Evolutionary conservation across 257 asterid genomes (phyloP).

Genomic region (Eucommia ulmoides): DNA sequence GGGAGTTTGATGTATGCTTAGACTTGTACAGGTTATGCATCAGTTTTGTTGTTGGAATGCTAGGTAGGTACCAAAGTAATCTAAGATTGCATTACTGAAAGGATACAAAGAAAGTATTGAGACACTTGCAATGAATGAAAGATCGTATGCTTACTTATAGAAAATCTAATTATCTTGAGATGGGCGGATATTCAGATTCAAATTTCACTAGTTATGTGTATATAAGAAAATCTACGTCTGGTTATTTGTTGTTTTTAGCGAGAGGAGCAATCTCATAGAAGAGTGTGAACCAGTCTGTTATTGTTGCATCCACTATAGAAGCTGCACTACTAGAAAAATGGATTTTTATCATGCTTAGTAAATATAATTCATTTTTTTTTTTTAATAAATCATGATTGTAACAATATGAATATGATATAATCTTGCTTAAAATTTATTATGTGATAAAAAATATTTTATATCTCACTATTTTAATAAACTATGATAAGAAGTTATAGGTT

Average conservation of each 20-base stretch:
- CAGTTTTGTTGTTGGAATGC: neutral
- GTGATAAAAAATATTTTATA: too few relatives aligned
- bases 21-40: neutral
- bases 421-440: too few relatives aligned
- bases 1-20: neutral
- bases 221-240: neutral
- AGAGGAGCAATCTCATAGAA: neutral
- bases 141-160: neutral
- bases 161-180: neutral
- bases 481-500: too few relatives aligned
- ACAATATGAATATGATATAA: too few relatives aligned
- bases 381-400: too few relatives aligned
- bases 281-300: neutral
- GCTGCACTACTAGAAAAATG: neutral
- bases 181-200: neutral
- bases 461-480: too few relatives aligned
- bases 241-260: neutral
- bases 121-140: too few relatives aligned
- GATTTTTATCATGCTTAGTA: too few relatives aligned
- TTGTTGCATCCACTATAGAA: neutral
- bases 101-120: neutral
- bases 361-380: too few relatives aligned
- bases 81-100: neutral
- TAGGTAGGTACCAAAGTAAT: neutral
- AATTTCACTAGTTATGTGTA: neutral